Base-by-base conservation (phyloP, 371 early-diverging fungal species). In the Circinella umbellata region DNA sequence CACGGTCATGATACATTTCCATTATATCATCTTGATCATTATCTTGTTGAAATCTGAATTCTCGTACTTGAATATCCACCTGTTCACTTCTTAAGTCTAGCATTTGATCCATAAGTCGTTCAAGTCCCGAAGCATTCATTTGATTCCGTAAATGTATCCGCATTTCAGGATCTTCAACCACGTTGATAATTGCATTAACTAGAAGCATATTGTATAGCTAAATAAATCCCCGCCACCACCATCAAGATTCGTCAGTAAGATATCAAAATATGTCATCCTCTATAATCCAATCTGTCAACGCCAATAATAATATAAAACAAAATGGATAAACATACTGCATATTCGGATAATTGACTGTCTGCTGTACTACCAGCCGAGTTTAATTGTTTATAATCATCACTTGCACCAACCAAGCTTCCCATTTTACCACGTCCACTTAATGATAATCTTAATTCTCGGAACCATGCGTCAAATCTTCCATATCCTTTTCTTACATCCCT, bases 391-490 rank as follows among this genome's bases (percentile, higher is more conserved):
- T 90, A 81, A 60, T 92, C 94, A 37, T 91, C 92, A 49, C 91
- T 91, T 46, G 90, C 94, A 4, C 92, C 93, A 1, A 95, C 95
- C 71, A 91, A 80, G 60, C 91, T 91, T n/a, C 94, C 94, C 86
- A 93, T 91, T n/a, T 90, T 86, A 11, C 94, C 94, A 13, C 94
- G 84, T 4, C 94, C 94, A 65, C 91, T 89, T 17, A 95, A 79
- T 0, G 92, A 88, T 14, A 81, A 80, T 63, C 90, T 90, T 36
- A 93, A 75, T 39, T 91, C 87, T n/a, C 80, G 73, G 74, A 95
- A 78, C 95, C 95, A 94, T n/a, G 91, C 89, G 76, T 93, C 93
- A 66, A 94, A 94, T 42, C 93, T 81, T 18, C 88, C 89, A 46
- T 81, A 81, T 54, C 88, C 88, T 61, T 73, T 77, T 68, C 83